These are phyloP conservation scores for Spiromastix sp. DNA, from an alignment of 2,329 filamentous ascomycete genomes.

Conservation along the genomic window DNA sequence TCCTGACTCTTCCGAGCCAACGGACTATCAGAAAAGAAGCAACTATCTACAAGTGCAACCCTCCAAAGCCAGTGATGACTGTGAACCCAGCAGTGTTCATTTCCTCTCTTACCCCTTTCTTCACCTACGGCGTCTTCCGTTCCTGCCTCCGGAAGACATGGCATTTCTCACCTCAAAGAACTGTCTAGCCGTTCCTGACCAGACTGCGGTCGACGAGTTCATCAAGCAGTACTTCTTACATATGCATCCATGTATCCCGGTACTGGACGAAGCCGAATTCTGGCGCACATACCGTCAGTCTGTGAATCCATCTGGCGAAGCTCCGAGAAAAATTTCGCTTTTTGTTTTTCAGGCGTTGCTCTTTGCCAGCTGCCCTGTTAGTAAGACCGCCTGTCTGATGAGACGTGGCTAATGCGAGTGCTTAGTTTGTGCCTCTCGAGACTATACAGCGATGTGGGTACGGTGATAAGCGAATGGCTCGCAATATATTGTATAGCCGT, in stretches of 20 bases:
- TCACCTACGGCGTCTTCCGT: slow-evolving; percentile 10
- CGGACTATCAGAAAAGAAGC: slow-evolving; percentile 2
- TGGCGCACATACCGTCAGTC: slow-evolving; percentile 24
- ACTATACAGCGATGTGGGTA: slow-evolving; percentile 33
- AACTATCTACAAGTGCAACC: neutral
- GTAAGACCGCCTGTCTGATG: slow-evolving; percentile 18
- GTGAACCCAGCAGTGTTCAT: slow-evolving; percentile 31
- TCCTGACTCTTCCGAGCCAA: slow-evolving; percentile 3
- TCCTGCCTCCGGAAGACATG: slow-evolving; percentile 33
- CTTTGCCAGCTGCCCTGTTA: slow-evolving; percentile 24
- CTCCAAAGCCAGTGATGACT: neutral
- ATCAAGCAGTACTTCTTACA: slow-evolving; percentile 28
- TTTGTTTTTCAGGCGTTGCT: slow-evolving; percentile 23
- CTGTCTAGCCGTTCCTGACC: slow-evolving; percentile 36
- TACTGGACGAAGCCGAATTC: slow-evolving; percentile 34
- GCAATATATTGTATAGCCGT: slow-evolving; percentile 36
- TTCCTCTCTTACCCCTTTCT: slow-evolving; percentile 19
- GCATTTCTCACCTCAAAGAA: slow-evolving; percentile 39
- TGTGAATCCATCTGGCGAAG: slow-evolving; percentile 2
- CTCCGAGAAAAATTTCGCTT: slow-evolving; percentile 16
- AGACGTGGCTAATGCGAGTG: slow-evolving; percentile 15
- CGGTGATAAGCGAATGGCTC: slow-evolving; percentile 32
- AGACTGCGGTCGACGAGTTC: slow-evolving; percentile 36
- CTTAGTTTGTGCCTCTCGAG: slow-evolving; percentile 38
- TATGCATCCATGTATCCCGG: slow-evolving; percentile 21